Evolutionary conservation across 2,329 filamentous ascomycete genomes (phyloP), one percentile per base, ranked within the genome.

Genomic region (Aspergillus tanneri): DNA sequence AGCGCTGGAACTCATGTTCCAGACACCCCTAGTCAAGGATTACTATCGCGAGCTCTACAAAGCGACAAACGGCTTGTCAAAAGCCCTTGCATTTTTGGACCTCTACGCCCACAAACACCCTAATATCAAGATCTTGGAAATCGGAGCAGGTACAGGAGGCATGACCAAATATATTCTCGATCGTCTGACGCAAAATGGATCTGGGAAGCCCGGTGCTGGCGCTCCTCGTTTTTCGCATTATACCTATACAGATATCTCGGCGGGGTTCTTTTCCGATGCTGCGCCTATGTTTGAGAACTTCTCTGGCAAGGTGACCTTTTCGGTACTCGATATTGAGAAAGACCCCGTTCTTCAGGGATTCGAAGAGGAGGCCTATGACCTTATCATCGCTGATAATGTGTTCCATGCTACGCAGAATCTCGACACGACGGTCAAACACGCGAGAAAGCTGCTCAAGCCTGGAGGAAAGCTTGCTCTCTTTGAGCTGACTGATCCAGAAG

Each of bases 281-380:
- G 28, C 12, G 11, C n/a, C 16, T 10, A 9, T 25, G 23, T 25
- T 25, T 14, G 19, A 22, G 6, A 21, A 9, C 2, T 30, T 32
- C 18, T 11, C 12, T 7, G 16, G 27, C 9, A 12, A 34, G 16
- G 25, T 43, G 19, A 12, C 14, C 4, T 43, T 32, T 14, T 7
- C 3, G 10, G 18, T 11, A 5, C 18, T 57, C 3, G 42, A 57
- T 19, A 50, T 57, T 4, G 44, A 53, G 19, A 23, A 45, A 9
- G 45, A 55, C 18, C 47, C 46, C 0, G 34, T 24, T 8, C 16
- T 10, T 7, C 52, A 57, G n/a, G 54, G 47, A 1, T 57, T 55
- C 14, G 41, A 51, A 16, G 19, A 24, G 24, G 50, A 36, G 1
- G 32, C 36, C 2, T 56, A 52, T 43, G 54, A 56, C 18, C 18